Evolutionary conservation across 257 asterid genomes (phyloP), one percentile per base, ranked within the genome.

Genomic region (Penstemon eatonii): DNA sequence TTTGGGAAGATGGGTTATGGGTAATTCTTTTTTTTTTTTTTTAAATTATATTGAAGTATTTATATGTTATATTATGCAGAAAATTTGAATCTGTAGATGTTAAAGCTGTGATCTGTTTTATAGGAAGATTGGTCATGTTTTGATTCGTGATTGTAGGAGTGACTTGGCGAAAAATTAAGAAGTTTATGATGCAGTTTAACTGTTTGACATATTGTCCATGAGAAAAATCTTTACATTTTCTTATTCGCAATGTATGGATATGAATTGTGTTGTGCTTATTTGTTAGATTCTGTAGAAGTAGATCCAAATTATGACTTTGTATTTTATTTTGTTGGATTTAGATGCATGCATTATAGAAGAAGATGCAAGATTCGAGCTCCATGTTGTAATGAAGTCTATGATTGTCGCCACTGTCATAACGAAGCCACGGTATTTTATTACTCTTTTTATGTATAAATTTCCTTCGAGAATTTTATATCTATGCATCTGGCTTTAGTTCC

Each of bases 1-100:
- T 94, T 90, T 69, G 99, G 99, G 78, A 90, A 87, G 92, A 91
- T 90, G 99, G 99, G 96, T 72, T 89, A 85, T 81, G 99, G 99
- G 99, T 93, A 80, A 15, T 9, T 18, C 3, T 8, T 3, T 64
- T 42, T 65, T 43, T 44, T 60, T 56, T 6, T 51, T 6, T 66
- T n/a, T n/a, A n/a, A 39, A 54, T 7, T 55, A 8, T 57, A 8
- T 25, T 25, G 55, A 7, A 53, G 79, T 40, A n/a, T 64, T 25
- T 25, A 25, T 25, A 25, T 12, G 36, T 0, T 15, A 15, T 41
- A 59, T 52, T 57, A 11, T 72, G 61, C 5, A 49, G 25, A 69
- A 72, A 60, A 59, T 4, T 73, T 36, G 51, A 38, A 58, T 65
- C 78, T 77, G 69, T 63, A 43, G 11, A 19, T 33, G 45, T 56